Percentiles rank a stretch among this genome's conserved stretches.
phyloP scores from a whole-genome alignment of 78 protist genomes.

The Ministeria vibrans region DNA sequence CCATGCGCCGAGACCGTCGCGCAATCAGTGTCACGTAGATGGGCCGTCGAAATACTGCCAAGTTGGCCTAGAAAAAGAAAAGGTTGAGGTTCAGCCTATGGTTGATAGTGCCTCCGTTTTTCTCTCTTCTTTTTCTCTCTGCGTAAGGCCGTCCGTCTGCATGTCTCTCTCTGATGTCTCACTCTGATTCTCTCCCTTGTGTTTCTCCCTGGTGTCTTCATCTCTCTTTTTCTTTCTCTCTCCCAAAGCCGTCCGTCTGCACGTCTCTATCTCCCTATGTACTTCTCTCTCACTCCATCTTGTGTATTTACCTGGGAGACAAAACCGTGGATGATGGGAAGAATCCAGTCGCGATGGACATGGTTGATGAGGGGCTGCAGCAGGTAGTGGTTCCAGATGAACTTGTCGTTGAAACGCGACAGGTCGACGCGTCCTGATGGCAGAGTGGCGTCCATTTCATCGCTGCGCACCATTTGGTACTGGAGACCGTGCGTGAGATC shows the following conservation, averaged over 20 bases:
- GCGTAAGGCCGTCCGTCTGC: too few relatives aligned
- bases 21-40: constrained; percentile 77
- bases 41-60: constrained; percentile 1
- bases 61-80: not conserved
- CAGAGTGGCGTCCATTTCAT: not conserved
- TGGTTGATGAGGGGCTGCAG: not conserved
- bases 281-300: not conserved
- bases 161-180: too few relatives aligned
- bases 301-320: constrained; percentile 40
- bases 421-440: too few relatives aligned
- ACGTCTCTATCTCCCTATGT: not conserved
- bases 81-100: not conserved
- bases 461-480: constrained; percentile 38
- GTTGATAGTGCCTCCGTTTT: not conserved
- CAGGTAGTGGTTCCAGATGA: constrained; percentile 81
- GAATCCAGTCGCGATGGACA: constrained; percentile 45
- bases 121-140: too few relatives aligned
- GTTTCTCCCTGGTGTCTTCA: too few relatives aligned
- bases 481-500: constrained; percentile 82
- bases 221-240: too few relatives aligned
- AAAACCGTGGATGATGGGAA: constrained; percentile 81
- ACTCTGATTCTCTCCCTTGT: too few relatives aligned
- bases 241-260: too few relatives aligned
- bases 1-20: constrained; percentile 82
- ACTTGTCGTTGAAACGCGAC: constrained; percentile 34